Evolutionary conservation across 2,329 filamentous ascomycete species (phyloP).

Genomic region (Trichoderma harzianum): DNA sequence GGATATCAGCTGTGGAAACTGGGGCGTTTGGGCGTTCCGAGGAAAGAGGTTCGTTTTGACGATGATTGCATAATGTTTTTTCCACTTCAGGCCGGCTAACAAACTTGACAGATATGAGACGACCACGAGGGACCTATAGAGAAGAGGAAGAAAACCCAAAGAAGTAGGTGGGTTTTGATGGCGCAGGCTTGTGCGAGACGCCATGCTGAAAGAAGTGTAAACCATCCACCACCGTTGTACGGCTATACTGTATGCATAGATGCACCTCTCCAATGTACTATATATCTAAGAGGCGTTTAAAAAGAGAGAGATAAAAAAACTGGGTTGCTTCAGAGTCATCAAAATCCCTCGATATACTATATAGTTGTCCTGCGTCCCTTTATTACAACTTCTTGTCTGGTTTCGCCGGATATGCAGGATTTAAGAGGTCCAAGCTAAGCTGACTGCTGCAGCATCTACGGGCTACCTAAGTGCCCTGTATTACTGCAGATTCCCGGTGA

Average conservation of each 20-base stretch:
- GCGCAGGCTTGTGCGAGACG: not conserved
- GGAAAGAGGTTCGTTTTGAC: constrained; percentile 74
- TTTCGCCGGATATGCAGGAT: not conserved
- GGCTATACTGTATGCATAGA: not conserved
- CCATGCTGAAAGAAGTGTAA: not conserved
- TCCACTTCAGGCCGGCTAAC: constrained; percentile 32
- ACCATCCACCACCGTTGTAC: not conserved
- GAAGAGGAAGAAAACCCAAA: not conserved
- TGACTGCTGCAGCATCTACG: not conserved
- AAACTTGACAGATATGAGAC: constrained; percentile 56
- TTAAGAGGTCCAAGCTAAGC: not conserved
- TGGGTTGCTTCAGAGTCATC: not conserved
- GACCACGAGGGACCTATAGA: constrained; percentile 47
- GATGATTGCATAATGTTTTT: not conserved
- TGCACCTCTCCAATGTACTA: constrained; percentile 13
- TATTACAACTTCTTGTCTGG: not conserved
- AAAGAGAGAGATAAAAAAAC: not conserved
- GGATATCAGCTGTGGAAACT: constrained; percentile 93
- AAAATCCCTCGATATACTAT: not conserved
- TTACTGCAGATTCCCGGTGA: not conserved
- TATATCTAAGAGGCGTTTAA: not conserved
- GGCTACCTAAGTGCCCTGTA: not conserved
- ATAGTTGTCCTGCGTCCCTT: not conserved
- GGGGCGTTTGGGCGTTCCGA: constrained; percentile 95
- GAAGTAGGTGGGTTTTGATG: not conserved